Evolutionary conservation across 208 protist species (phyloP).

Genomic region (Leishmania mexicana): DNA sequence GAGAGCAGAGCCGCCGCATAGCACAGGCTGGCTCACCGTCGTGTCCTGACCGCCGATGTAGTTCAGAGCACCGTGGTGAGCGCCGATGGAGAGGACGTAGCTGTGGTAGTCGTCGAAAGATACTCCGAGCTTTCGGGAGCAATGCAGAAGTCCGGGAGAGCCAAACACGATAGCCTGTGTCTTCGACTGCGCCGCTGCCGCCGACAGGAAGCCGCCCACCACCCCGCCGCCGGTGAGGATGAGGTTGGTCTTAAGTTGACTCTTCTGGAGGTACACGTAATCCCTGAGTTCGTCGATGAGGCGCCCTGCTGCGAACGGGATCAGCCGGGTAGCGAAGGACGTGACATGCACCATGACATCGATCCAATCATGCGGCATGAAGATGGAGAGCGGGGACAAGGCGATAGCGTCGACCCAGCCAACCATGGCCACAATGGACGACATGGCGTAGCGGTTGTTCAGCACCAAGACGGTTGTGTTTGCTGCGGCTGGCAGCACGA

Average conservation of each 20-base stretch:
- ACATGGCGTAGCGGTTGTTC: constrained; percentile 47
- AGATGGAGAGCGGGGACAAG: constrained; percentile 60
- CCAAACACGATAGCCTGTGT: constrained; percentile 57
- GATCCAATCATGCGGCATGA: constrained; percentile 63
- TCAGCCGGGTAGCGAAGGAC: constrained; percentile 52
- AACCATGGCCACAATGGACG: constrained; percentile 55
- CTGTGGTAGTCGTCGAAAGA: constrained; percentile 43
- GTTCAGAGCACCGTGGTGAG: constrained; percentile 46
- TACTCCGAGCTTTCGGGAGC: constrained; percentile 36
- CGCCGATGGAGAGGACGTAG: constrained; percentile 56
- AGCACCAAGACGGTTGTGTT: constrained; percentile 59
- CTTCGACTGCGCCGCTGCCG: constrained; percentile 34
- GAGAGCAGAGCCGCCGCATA: constrained; percentile 33
- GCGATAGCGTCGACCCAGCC: constrained; percentile 72
- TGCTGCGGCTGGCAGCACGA: constrained; percentile 28
- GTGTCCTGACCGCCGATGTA: constrained; percentile 63
- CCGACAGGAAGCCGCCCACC: constrained; percentile 52
- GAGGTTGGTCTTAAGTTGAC: constrained; percentile 20
- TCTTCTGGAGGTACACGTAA: constrained; percentile 27
- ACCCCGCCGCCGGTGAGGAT: constrained; percentile 53
- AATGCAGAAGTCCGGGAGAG: constrained; percentile 61
- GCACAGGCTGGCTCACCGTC: constrained; percentile 47
- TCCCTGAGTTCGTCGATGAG: constrained; percentile 29
- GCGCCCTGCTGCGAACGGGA: constrained; percentile 38
- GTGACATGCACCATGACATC: constrained; percentile 48